Evolutionary conservation across 345 rosid genomes (phyloP).

Genomic region (Euclidium syriacum): DNA sequence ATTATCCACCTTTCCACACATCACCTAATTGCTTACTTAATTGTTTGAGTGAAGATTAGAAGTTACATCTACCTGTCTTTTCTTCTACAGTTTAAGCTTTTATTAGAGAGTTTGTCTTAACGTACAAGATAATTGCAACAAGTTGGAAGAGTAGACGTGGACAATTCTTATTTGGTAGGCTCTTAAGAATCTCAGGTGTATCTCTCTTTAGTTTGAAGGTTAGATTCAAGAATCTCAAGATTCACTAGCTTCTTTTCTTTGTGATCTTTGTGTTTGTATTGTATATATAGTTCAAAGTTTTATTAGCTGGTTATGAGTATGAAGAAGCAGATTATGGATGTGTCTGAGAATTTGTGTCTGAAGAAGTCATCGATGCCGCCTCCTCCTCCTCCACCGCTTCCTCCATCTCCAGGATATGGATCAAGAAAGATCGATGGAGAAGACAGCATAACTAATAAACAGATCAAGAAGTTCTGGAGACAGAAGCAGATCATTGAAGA

Average conservation of each 20-base stretch:
- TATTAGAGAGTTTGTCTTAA: constrained; percentile 22
- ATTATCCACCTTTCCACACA: constrained; percentile 21
- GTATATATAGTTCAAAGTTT: constrained; percentile 5
- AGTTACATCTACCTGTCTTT: constrained; percentile 36
- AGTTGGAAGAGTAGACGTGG: constrained; percentile 19
- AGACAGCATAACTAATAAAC: constrained; percentile 64
- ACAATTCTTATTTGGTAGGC: constrained; percentile 21
- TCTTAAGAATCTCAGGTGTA: constrained; percentile 25
- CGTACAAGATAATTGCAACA: constrained; percentile 22
- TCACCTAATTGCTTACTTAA: constrained; percentile 8
- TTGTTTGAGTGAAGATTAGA: constrained; percentile 19
- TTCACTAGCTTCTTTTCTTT: constrained; percentile 4
- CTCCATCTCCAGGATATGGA: constrained; percentile 41
- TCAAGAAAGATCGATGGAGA: constrained; percentile 27
- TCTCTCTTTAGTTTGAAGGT: constrained; percentile 44
- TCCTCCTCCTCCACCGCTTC: constrained; percentile 47
- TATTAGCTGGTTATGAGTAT: constrained; percentile 17
- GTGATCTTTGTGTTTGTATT: background rate
- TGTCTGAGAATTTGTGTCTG: constrained; percentile 15
- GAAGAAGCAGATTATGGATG: constrained; percentile 45
- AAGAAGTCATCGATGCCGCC: constrained; percentile 31
- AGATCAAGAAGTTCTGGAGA: constrained; percentile 83
- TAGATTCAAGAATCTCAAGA: constrained; percentile 53
- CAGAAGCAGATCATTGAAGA: constrained; percentile 63
- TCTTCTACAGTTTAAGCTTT: constrained; percentile 7